Conservation (phyloP, 805 yeast genomes). For the Ogataea zsoltii region DNA sequence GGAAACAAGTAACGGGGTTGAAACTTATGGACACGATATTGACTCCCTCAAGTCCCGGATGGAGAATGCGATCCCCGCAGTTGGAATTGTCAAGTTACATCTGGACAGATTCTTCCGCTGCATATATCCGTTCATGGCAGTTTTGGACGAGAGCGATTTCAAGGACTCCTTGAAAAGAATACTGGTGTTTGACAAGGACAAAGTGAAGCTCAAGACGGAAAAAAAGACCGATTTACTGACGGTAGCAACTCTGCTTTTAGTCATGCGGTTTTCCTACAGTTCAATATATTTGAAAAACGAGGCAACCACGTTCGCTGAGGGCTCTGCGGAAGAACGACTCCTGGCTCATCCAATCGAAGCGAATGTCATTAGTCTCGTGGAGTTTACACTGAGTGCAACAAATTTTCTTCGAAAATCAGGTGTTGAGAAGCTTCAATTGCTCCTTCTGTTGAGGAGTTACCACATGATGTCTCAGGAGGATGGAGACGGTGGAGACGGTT, state of each 20-base stretch:
- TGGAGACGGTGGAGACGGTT: conserved; percentile 48
- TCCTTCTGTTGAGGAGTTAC: conserved; percentile 42
- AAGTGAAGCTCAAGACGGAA: conserved; percentile 10
- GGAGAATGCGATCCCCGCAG: conserved; percentile 27
- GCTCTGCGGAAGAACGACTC: conserved; percentile 26
- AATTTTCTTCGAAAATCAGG: conserved; percentile 41
- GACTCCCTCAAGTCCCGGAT: conserved; percentile 11
- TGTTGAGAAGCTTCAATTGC: conserved; percentile 44
- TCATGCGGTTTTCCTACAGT: conserved; percentile 30
- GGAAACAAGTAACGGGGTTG: neutral
- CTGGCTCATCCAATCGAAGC: conserved; percentile 42
- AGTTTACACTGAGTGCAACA: conserved; percentile 40
- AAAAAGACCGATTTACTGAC: conserved; percentile 23
- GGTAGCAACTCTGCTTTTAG: conserved; percentile 29
- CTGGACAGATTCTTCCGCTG: conserved; percentile 39
- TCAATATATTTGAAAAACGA: conserved; percentile 24
- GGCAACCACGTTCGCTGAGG: conserved; percentile 10
- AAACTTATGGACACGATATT: conserved; percentile 1
- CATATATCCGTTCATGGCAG: conserved; percentile 49
- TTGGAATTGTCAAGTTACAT: conserved; percentile 38
- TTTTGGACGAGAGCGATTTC: conserved; percentile 43
- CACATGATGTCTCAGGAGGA: conserved; percentile 47
- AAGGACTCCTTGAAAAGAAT: conserved; percentile 36
- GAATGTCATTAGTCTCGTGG: conserved; percentile 39
- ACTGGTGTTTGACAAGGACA: conserved; percentile 19